Evolutionary conservation across 345 rosid genomes (phyloP).

Genomic region (Melaleuca alternifolia): DNA sequence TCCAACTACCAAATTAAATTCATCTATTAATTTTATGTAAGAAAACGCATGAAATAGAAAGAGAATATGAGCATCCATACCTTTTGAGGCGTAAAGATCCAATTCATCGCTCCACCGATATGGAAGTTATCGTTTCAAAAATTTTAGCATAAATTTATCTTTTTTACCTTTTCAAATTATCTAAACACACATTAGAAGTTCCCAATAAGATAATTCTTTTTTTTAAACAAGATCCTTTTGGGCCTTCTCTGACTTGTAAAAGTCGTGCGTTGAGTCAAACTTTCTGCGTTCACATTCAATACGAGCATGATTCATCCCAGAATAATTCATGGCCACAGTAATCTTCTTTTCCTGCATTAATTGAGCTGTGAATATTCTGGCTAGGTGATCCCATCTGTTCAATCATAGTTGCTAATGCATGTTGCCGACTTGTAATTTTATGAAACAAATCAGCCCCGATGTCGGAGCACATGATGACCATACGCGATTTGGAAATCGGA

Average conservation of each 20-base stretch:
- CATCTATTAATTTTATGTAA: neutral
- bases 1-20: neutral
- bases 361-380: neutral
- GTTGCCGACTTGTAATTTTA: neutral
- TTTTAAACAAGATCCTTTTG: neutral
- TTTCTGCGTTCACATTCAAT: neutral
- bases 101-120: neutral
- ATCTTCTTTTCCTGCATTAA: neutral
- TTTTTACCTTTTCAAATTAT: neutral
- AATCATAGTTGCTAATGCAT: neutral
- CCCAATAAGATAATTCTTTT: neutral
- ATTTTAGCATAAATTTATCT: neutral
- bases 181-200: neutral
- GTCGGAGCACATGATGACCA: neutral
- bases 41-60: neutral
- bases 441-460: neutral
- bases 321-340: neutral
- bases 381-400: neutral
- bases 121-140: neutral
- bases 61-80: neutral
- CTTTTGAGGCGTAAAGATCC: neutral
- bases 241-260: neutral
- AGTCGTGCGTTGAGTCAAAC: neutral
- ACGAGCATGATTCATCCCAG: neutral
- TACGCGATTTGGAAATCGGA: neutral